These are phyloP conservation scores for Heliamphora ciliata DNA, from an alignment of 179 eudicot genomes.

Conservation along the genomic window DNA sequence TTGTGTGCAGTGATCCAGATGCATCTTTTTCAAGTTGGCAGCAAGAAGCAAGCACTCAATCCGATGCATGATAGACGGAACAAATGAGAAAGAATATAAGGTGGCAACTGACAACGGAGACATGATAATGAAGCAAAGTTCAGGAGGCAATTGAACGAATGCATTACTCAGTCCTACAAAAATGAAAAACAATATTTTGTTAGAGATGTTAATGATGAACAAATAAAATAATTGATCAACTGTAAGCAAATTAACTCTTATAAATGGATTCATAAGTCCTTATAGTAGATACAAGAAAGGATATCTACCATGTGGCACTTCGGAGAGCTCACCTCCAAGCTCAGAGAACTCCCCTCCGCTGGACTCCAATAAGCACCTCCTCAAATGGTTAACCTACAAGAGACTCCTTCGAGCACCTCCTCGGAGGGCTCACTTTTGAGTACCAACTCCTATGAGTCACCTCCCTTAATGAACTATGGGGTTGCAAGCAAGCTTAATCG, in stretches of 20 bases:
- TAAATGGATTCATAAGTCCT: too few species aligned
- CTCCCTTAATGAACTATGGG: too few species aligned
- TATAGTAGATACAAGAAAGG: too few species aligned
- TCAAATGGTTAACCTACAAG: too few species aligned
- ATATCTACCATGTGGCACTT: too few species aligned
- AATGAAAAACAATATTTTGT: constrained; percentile 11
- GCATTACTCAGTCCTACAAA: constrained; percentile 44
- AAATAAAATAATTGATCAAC: neutral
- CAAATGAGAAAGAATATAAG: constrained; percentile 57
- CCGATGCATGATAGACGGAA: constrained; percentile 84
- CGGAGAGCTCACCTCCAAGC: neutral
- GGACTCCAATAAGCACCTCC: too few species aligned
- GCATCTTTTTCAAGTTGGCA: constrained; percentile 46
- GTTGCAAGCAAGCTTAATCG: too few species aligned
- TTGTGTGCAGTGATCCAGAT: constrained; percentile 39
- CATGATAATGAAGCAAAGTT: constrained; percentile 64
- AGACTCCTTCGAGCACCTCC: too few species aligned
- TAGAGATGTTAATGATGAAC: neutral
- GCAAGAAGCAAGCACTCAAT: constrained; percentile 70
- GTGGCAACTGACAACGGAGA: constrained; percentile 64
- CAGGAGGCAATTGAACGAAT: constrained; percentile 77
- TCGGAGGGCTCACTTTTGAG: too few species aligned
- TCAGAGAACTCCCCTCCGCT: too few species aligned
- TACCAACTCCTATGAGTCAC: too few species aligned
- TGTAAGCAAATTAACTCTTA: too few species aligned